phyloP scores from a whole-genome alignment of 2,329 filamentous ascomycete species.

The Lecanicillium sp. region DNA sequence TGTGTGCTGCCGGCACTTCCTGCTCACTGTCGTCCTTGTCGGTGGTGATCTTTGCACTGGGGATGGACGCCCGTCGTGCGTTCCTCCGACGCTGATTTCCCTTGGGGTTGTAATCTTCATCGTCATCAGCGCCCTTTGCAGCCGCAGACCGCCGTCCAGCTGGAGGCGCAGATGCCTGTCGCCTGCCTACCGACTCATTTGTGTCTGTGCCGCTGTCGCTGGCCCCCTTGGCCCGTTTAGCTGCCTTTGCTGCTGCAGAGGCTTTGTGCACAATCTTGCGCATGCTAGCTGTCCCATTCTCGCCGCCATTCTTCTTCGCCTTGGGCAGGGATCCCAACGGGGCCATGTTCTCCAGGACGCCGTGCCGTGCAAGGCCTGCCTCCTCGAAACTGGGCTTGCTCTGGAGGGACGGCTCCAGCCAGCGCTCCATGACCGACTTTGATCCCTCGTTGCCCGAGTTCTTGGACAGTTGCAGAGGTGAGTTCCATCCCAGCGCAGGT shows the following conservation, averaged over 20 bases:
- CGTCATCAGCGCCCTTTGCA: slow-evolving; percentile 19
- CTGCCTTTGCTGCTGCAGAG: slow-evolving; percentile 20
- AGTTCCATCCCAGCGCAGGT: slow-evolving; percentile 14
- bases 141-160: slow-evolving; percentile 16
- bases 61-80: neutral
- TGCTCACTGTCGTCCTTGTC: slow-evolving; percentile 7
- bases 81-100: slow-evolving; percentile 21
- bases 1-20: slow-evolving; percentile 1
- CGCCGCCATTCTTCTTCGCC: slow-evolving; percentile 30
- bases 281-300: slow-evolving; percentile 19
- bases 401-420: slow-evolving; percentile 51
- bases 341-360: slow-evolving; percentile 77
- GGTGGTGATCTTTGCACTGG: neutral
- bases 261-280: slow-evolving; percentile 39
- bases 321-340: slow-evolving; percentile 68
- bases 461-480: slow-evolving; percentile 29
- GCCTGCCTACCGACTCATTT: slow-evolving; percentile 12
- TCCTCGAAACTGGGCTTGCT: slow-evolving; percentile 69
- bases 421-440: slow-evolving; percentile 44
- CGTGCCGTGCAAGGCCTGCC: slow-evolving; percentile 61
- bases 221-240: slow-evolving; percentile 14
- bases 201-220: slow-evolving; percentile 15
- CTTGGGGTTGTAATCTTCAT: slow-evolving; percentile 35
- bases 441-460: slow-evolving; percentile 27
- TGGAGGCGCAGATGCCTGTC: slow-evolving; percentile 9